Conservation (phyloP, 2,329 filamentous ascomycete genomes). For the Rutstroemia sydowiana region DNA sequence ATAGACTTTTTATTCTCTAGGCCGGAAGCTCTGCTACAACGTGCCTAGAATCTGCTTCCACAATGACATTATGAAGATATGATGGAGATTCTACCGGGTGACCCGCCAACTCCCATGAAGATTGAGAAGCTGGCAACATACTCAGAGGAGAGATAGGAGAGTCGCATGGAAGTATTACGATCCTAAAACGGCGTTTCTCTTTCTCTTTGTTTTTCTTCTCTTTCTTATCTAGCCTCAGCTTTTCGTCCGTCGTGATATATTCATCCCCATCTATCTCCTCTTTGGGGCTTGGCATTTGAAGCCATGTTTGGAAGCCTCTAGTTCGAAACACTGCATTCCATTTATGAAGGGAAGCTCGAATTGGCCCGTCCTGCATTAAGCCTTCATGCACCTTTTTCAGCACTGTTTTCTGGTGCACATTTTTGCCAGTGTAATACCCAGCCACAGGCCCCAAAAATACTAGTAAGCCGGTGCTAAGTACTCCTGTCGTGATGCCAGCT, state of each 20-base stretch:
- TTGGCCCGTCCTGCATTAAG: conserved; percentile 16
- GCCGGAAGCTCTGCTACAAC: not conserved
- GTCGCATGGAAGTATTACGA: not conserved
- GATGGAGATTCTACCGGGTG: not conserved
- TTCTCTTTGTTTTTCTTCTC: conserved; percentile 8
- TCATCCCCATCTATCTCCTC: conserved; percentile 11
- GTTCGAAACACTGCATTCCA: conserved; percentile 20
- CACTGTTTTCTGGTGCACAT: conserved; percentile 19
- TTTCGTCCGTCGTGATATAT: not conserved
- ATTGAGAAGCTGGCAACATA: not conserved
- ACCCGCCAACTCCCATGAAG: not conserved
- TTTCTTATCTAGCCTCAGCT: not conserved
- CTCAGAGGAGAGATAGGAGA: not conserved
- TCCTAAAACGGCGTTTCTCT: conserved; percentile 11
- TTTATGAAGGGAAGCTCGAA: conserved; percentile 14
- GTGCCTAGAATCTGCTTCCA: not conserved
- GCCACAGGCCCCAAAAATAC: conserved; percentile 19
- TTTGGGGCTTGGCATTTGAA: conserved; percentile 17
- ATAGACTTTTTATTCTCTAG: not conserved
- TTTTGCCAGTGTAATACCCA: conserved; percentile 20
- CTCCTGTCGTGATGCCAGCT: conserved; percentile 20
- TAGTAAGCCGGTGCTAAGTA: conserved; percentile 13
- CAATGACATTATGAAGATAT: not conserved
- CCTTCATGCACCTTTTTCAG: conserved; percentile 19
- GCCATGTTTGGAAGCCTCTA: conserved; percentile 22